phyloP scores from a whole-genome alignment of 495 filamentous ascomycete species.

The Lichenothelia convexa region DNA sequence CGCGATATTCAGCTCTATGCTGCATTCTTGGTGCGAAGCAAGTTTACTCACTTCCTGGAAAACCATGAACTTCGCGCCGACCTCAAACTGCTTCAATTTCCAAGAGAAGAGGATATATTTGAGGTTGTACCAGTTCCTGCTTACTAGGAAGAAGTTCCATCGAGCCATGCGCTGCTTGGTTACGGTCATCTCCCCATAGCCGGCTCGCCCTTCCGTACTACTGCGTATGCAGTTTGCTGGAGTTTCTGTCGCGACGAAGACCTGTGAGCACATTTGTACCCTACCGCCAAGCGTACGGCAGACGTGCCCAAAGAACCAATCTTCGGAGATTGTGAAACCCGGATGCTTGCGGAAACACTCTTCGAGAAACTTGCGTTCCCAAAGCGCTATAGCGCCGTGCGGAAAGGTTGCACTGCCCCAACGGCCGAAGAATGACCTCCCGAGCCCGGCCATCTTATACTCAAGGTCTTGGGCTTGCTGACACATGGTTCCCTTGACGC shows the following conservation, averaged over 20 bases:
- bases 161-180: conserved; percentile 29
- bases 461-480: conserved; percentile 31
- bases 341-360: conserved; percentile 27
- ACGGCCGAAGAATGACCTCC: conserved; percentile 23
- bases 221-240: conserved; percentile 24
- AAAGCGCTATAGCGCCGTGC: conserved; percentile 27
- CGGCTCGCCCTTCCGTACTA: too few relatives aligned
- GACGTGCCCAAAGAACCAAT: conserved; percentile 30
- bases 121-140: conserved; percentile 28
- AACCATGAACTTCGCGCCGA: conserved; percentile 26
- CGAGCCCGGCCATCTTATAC: conserved; percentile 25
- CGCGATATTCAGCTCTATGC: too few relatives aligned
- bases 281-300: conserved; percentile 27
- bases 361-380: conserved; percentile 25
- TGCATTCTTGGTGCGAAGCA: too few relatives aligned
- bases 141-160: conserved; percentile 35
- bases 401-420: conserved; percentile 27
- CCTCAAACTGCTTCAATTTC: conserved; percentile 30
- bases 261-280: conserved; percentile 29
- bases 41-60: conserved; percentile 18
- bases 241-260: conserved; percentile 31
- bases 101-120: conserved; percentile 27
- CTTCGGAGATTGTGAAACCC: conserved; percentile 26
- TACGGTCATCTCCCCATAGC: conserved; percentile 33
- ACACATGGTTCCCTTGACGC: conserved; percentile 20